Evolutionary conservation across 2,329 filamentous ascomycete genomes (phyloP).

Genomic region (Malbranchea cinnamomea): DNA sequence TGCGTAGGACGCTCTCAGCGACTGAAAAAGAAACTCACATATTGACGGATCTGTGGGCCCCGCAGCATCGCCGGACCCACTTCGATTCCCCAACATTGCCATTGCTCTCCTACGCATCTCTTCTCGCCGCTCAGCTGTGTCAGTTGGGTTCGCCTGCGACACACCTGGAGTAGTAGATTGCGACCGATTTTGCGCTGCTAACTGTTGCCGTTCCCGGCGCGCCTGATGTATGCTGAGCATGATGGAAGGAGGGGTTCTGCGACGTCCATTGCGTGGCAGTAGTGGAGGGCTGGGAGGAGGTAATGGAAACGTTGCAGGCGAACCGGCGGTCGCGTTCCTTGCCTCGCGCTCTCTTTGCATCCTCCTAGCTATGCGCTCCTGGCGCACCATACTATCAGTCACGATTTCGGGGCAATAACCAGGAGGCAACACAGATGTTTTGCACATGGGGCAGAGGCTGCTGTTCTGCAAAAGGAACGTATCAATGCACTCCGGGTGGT

Average conservation of each 20-base stretch:
- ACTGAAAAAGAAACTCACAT: slow-evolving; percentile 13
- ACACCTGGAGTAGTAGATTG: neutral
- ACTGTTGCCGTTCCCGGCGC: too few relatives aligned
- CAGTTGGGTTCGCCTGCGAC: neutral
- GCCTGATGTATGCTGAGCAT: too few relatives aligned
- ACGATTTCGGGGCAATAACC: slow-evolving; percentile 51
- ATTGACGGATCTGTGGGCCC: too few relatives aligned
- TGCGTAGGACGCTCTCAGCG: too few relatives aligned
- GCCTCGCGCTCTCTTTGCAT: too few relatives aligned
- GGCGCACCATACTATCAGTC: slow-evolving; percentile 74
- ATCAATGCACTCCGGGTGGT: slow-evolving; percentile 84
- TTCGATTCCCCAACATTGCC: slow-evolving; percentile 8
- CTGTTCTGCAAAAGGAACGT: slow-evolving; percentile 63
- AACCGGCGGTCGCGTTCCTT: too few relatives aligned
- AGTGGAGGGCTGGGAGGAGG: too few relatives aligned
- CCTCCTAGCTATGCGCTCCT: slow-evolving; percentile 45
- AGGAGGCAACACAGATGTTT: slow-evolving; percentile 60
- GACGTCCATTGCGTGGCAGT: too few relatives aligned
- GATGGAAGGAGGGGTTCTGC: too few relatives aligned
- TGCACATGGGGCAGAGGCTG: slow-evolving; percentile 84
- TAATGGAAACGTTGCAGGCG: too few relatives aligned
- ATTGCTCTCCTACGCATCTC: slow-evolving; percentile 10
- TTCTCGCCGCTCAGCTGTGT: slow-evolving; percentile 4
- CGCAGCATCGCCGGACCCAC: slow-evolving; percentile 10
- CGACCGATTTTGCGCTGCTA: neutral